Base-by-base conservation (phyloP, 129 eudicot genomes). In the Deinandra increscens region DNA sequence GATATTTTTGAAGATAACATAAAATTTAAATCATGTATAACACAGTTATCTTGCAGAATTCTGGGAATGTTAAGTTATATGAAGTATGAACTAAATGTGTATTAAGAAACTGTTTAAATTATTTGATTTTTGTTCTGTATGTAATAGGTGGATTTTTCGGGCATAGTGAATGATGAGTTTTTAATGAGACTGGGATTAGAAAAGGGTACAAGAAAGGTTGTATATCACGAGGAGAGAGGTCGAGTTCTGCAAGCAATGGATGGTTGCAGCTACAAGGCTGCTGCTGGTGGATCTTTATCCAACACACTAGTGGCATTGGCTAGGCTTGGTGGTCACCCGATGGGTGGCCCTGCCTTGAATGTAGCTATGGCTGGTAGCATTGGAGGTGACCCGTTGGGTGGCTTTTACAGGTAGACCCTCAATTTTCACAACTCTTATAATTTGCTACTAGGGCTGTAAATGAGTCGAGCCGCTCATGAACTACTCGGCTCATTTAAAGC, bases 281-380 rank as follows among this genome's bases (percentile, higher is more conserved):
- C 99, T 13, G 97, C 99, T 61, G 99, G 99, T 61, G 99, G 99
- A 36, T 93, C 99, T 53, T 84, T 93, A 54, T 93, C 99, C 6
- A 93, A 93, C 74, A 93, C 86, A 37, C 81, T 93, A n/a, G 99
- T 93, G n/a, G 97, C 99, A 10, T 88, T 93, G 83, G 96, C 99
- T 41, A 79, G 99, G 86, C 99, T 93, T 72, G 98, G 98, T 29
- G 87, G 80, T 68, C 95, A 80, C 44, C 67, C 88, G 18, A 82
- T 78, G 64, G 86, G 86, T 13, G 97, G 97, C 5, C 87, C 90
- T 60, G 62, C 83, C 3, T 73, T 93, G 34, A 93, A 85, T 78
- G 89, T 93, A 37, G 90, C 90, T 70, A 87, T 93, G 95, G 87
- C 92, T 18, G 99, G 99, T 68, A 93, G 99, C 75, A 84, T 93